phyloP scores from a whole-genome alignment of 352 stramenopile species.

The Globisporangium nagaii region DNA sequence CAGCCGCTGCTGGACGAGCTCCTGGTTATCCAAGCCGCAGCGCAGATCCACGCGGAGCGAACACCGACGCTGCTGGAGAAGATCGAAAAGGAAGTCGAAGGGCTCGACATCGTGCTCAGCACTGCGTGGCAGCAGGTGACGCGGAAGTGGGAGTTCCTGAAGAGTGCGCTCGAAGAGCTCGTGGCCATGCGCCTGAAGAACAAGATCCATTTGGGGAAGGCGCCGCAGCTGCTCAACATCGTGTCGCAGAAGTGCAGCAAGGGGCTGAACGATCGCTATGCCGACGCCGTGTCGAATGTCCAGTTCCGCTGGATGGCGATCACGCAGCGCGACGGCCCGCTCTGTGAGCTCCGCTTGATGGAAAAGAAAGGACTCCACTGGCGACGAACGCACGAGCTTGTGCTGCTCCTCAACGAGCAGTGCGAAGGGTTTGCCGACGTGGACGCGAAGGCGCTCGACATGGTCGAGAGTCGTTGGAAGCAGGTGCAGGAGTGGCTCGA shows the following conservation, averaged over 20 bases:
- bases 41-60: slow-evolving; percentile 48
- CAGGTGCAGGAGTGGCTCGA: slow-evolving; percentile 65
- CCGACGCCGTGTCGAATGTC: slow-evolving; percentile 53
- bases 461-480: slow-evolving; percentile 49
- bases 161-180: slow-evolving; percentile 44
- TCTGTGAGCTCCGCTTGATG: slow-evolving; percentile 62
- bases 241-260: slow-evolving; percentile 49
- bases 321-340: slow-evolving; percentile 43
- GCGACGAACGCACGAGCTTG: slow-evolving; percentile 62
- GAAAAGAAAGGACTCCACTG: slow-evolving; percentile 66
- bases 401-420: slow-evolving; percentile 62
- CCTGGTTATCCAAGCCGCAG: slow-evolving; percentile 36
- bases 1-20: slow-evolving; percentile 63
- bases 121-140: slow-evolving; percentile 60
- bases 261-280: slow-evolving; percentile 43
- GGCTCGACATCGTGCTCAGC: slow-evolving; percentile 51
- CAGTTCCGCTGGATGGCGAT: slow-evolving; percentile 78
- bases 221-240: slow-evolving; percentile 41
- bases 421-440: slow-evolving; percentile 63
- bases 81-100: slow-evolving; percentile 47
- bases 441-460: slow-evolving; percentile 39
- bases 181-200: slow-evolving; percentile 51
- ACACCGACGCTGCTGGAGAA: slow-evolving; percentile 39
- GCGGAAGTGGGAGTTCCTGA: slow-evolving; percentile 46
- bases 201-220: slow-evolving; percentile 55